These are phyloP conservation scores for Epichloe scottii DNA, from an alignment of 2,329 filamentous ascomycete species.

Conservation along the genomic window DNA sequence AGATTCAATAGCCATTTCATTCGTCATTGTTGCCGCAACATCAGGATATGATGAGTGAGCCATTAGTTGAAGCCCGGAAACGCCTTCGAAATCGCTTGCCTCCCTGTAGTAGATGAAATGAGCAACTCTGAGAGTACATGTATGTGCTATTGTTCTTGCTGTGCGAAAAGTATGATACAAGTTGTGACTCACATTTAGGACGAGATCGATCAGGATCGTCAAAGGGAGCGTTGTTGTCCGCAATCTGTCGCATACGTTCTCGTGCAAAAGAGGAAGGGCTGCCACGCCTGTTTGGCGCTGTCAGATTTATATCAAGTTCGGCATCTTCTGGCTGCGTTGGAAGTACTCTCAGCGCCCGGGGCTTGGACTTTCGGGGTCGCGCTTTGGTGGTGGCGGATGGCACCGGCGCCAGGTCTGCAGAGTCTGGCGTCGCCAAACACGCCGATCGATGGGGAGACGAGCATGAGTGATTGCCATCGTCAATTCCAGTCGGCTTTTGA, in stretches of 20 bases:
- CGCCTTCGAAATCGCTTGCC: slow-evolving; percentile 7
- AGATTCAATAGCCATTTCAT: background rate
- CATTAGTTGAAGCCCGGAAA: slow-evolving; percentile 6
- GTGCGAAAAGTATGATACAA: background rate
- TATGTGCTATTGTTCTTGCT: background rate
- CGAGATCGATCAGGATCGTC: slow-evolving; percentile 28
- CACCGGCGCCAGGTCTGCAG: slow-evolving; percentile 6
- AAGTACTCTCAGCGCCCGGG: slow-evolving; percentile 20
- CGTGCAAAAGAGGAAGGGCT: slow-evolving; percentile 32
- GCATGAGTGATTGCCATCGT: background rate
- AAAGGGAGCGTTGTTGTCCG: slow-evolving; percentile 29
- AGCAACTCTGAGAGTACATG: background rate
- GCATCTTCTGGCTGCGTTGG: slow-evolving; percentile 25
- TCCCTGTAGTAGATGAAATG: background rate
- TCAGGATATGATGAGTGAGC: background rate
- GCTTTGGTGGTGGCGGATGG: slow-evolving; percentile 10
- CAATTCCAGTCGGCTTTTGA: background rate
- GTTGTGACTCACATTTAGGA: slow-evolving; percentile 24
- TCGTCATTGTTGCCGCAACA: slow-evolving; percentile 1
- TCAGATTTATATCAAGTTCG: slow-evolving; percentile 16
- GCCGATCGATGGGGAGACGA: slow-evolving; percentile 1
- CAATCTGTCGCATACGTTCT: slow-evolving; percentile 31
- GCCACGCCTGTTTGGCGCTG: slow-evolving; percentile 19
- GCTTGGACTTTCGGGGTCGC: slow-evolving; percentile 16
- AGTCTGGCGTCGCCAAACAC: slow-evolving; percentile 7